Base-by-base conservation (phyloP, 1,284 basidiomycete genomes). In the Apiotrichum veenhuisii region DNA sequence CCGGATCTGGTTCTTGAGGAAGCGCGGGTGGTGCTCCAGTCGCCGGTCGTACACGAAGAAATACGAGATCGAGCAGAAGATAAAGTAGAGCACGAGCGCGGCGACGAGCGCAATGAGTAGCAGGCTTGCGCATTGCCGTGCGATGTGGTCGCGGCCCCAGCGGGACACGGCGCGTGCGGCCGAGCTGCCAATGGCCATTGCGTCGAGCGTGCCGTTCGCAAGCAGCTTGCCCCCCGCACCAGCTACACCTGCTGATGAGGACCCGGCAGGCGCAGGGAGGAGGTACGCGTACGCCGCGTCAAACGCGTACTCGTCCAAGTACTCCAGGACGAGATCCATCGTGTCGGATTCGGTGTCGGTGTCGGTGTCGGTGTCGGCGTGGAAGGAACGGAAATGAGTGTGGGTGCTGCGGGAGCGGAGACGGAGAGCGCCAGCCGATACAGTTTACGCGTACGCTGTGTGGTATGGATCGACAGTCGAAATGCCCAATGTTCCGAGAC, bases 21-120 rank as follows among this genome's bases (percentile, higher is more conserved):
- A 99, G 33, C 88, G 84, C 0, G 95, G 96, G 78, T 99, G 95
- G 49, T 84, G 84, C 86, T 93, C 93, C 85, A 98, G 91, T 25
- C 94, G 86, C 68, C 93, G 88, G 79, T 98, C 94, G 83, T 97
- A 99, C 59, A 98, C 84, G 76, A 83, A 87, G 55, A 79, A 80
- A 79, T 93, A 99, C 5, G 91, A 91, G 14, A 92, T 72, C 30
- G 82, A 80, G 26, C 93, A 93, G 69, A 96, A 89, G 42, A 86
- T 56, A 77, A 97, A 95, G 78, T 99, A 94, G 50, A 94, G 81
- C 45, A 85, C 38, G 66, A 87, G 83, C 53, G 92, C 90, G 61
- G 91, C 92, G 58, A 91, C 67, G 59, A 90, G 79, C 10, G 93
- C 95, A 64, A 98, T 73, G 42, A 82, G 73, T 63, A 80, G 78